Percentiles rank a stretch among this genome's conserved stretches.
Evolutionary conservation across 331 rosid species (phyloP).

Genomic region (Telfairia occidentalis): DNA sequence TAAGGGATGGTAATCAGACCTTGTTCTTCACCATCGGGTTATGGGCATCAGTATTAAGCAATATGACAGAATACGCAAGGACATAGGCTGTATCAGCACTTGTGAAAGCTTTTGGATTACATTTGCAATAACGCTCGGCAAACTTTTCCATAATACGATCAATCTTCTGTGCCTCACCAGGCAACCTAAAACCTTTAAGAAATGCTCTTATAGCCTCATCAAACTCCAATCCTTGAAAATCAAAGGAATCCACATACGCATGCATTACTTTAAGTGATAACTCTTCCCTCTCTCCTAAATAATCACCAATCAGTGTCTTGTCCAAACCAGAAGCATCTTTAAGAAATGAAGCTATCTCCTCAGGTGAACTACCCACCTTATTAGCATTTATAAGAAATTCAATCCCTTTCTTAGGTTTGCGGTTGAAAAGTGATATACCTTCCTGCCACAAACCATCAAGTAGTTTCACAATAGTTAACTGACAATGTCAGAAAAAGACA

Average conservation of each 20-base stretch:
- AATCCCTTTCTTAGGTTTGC: conserved; percentile 92
- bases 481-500: not conserved
- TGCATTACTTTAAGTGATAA: conserved; percentile 89
- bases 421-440: conserved; percentile 96
- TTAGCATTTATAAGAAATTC: conserved; percentile 92
- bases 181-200: conserved; percentile 92
- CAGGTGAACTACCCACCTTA: conserved; percentile 88
- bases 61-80: conserved; percentile 89
- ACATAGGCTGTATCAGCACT: conserved; percentile 99
- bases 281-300: conserved; percentile 94
- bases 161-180: conserved; percentile 98
- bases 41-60: conserved; percentile 98
- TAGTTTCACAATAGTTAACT: conserved; percentile 22
- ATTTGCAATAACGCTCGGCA: conserved; percentile 91
- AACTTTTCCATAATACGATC: conserved; percentile 98
- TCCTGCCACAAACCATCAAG: conserved; percentile 77
- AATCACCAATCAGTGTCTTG: conserved; percentile 89
- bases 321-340: conserved; percentile 92
- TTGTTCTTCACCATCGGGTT: conserved; percentile 89
- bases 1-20: conserved; percentile 36
- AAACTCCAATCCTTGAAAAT: conserved; percentile 81
- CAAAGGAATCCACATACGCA: conserved; percentile 90
- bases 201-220: conserved; percentile 90
- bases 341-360: conserved; percentile 88
- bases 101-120: conserved; percentile 77